phyloP scores from a whole-genome alignment of 2,329 filamentous ascomycete genomes.

The Fusarium foetens region DNA sequence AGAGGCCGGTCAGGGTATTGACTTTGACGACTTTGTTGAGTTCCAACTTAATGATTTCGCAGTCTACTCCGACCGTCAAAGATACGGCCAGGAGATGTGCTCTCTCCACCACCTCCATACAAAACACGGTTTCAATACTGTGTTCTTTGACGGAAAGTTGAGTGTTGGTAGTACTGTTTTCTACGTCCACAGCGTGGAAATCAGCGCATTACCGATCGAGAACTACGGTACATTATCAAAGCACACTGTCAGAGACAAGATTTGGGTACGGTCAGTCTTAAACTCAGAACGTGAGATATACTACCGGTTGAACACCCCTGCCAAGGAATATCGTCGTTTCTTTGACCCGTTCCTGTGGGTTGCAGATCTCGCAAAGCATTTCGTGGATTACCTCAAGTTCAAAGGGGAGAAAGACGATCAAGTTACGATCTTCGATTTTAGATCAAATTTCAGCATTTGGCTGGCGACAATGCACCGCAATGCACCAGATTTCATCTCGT shows the following conservation, averaged over 20 bases:
- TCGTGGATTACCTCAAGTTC: slow-evolving; percentile 71
- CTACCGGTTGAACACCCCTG: slow-evolving; percentile 69
- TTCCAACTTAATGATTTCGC: slow-evolving; percentile 67
- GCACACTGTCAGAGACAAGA: slow-evolving; percentile 59
- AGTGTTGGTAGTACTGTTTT: slow-evolving; percentile 53
- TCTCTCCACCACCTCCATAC: slow-evolving; percentile 64
- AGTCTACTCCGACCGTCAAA: slow-evolving; percentile 59
- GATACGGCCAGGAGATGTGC: slow-evolving; percentile 61
- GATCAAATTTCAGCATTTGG: slow-evolving; percentile 67
- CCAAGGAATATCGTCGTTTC: slow-evolving; percentile 70
- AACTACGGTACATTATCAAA: slow-evolving; percentile 65
- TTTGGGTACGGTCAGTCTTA: slow-evolving; percentile 71
- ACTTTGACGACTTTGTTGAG: slow-evolving; percentile 53
- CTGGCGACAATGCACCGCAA: slow-evolving; percentile 56
- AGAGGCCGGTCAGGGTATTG: slow-evolving; percentile 20
- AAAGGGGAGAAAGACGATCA: slow-evolving; percentile 44
- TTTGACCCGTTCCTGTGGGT: slow-evolving; percentile 75
- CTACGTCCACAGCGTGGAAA: slow-evolving; percentile 67
- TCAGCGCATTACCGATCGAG: slow-evolving; percentile 70
- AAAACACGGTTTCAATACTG: slow-evolving; percentile 46
- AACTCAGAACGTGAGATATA: slow-evolving; percentile 62
- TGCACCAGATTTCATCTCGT: slow-evolving; percentile 58
- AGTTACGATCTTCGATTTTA: slow-evolving; percentile 68
- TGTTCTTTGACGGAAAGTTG: slow-evolving; percentile 71
- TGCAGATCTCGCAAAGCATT: slow-evolving; percentile 75